A percentile compares a stretch with the other conserved stretches of the same genome.
Conservation (phyloP, 2,329 filamentous ascomycete genomes). For the Taxawa tesnikishii region DNA sequence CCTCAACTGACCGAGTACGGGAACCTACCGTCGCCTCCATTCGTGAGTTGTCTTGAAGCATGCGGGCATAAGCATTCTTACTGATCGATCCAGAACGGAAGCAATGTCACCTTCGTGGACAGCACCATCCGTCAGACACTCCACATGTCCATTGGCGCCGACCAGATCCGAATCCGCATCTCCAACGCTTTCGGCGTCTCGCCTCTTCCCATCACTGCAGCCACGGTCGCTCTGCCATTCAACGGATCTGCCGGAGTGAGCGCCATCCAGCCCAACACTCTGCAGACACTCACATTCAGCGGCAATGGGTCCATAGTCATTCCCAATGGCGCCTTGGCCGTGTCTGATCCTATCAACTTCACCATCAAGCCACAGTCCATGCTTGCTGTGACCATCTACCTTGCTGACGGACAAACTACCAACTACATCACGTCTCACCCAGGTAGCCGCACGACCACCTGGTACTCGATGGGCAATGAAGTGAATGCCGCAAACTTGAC, state of each 20-base stretch:
- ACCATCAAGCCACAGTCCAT: conserved; percentile 37
- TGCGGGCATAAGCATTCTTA: no score
- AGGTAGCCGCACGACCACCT: conserved; percentile 51
- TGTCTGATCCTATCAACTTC: conserved; percentile 51
- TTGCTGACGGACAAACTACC: conserved; percentile 42
- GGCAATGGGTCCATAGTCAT: conserved; percentile 38
- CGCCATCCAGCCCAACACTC: conserved; percentile 38
- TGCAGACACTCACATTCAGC: conserved; percentile 46
- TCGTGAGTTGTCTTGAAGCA: conserved; percentile 39
- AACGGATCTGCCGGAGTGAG: conserved; percentile 42
- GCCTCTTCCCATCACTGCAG: conserved; percentile 47
- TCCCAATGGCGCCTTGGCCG: conserved; percentile 43
- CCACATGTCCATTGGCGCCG: conserved; percentile 44
- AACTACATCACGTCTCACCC: conserved; percentile 52
- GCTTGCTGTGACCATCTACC: conserved; percentile 47
- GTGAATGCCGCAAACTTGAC: conserved; percentile 36
- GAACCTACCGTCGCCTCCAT: conserved; percentile 50
- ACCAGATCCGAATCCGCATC: conserved; percentile 48
- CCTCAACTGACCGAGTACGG: conserved; percentile 50
- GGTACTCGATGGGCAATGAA: conserved; percentile 47
- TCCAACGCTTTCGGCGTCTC: conserved; percentile 54
- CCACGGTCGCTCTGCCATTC: conserved; percentile 43
- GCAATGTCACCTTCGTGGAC: conserved; percentile 43
- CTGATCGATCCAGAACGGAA: conserved; percentile 39
- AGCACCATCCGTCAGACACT: conserved; percentile 56